Evolutionary conservation across 1,284 basidiomycete species (phyloP).

Genomic region (Flammula alnicola): DNA sequence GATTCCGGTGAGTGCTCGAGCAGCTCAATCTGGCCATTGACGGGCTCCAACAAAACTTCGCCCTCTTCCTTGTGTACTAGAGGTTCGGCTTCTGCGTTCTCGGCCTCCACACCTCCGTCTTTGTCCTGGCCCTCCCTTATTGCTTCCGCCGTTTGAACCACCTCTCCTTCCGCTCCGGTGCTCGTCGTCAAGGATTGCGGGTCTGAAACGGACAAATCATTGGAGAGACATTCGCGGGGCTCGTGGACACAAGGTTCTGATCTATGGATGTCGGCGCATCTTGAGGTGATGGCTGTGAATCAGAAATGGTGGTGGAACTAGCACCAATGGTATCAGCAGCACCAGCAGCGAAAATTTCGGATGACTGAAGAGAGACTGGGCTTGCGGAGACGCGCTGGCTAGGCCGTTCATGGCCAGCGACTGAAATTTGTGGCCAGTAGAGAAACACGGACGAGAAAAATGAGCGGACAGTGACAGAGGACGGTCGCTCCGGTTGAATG

Average conservation of each 20-base stretch:
- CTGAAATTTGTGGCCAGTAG: constrained; percentile 19
- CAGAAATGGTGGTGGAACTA: constrained; percentile 32
- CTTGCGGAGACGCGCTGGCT: constrained; percentile 33
- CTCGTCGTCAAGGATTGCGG: constrained; percentile 13
- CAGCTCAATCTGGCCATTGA: constrained; percentile 44
- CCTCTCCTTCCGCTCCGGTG: constrained; percentile 15
- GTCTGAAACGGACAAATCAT: constrained; percentile 13
- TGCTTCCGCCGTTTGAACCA: constrained; percentile 16
- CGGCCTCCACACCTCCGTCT: constrained; percentile 19
- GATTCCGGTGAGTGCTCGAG: constrained; percentile 42
- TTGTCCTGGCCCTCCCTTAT: constrained; percentile 18
- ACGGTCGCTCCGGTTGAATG: constrained; percentile 18
- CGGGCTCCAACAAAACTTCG: constrained; percentile 32
- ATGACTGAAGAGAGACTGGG: constrained; percentile 34
- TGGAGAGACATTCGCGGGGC: constrained; percentile 18
- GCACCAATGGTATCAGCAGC: constrained; percentile 31
- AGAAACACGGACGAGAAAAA: constrained; percentile 27
- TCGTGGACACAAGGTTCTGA: constrained; percentile 22
- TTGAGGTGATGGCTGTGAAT: constrained; percentile 31
- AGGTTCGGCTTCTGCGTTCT: constrained; percentile 27
- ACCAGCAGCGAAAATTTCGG: constrained; percentile 19
- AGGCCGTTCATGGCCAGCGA: constrained; percentile 41
- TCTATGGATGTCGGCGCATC: constrained; percentile 26
- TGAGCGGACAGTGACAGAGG: constrained; percentile 27
- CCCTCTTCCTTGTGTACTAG: constrained; percentile 36